Evolutionary conservation across 2,329 filamentous ascomycete genomes (phyloP).

Genomic region (Podosphaera leucotricha): DNA sequence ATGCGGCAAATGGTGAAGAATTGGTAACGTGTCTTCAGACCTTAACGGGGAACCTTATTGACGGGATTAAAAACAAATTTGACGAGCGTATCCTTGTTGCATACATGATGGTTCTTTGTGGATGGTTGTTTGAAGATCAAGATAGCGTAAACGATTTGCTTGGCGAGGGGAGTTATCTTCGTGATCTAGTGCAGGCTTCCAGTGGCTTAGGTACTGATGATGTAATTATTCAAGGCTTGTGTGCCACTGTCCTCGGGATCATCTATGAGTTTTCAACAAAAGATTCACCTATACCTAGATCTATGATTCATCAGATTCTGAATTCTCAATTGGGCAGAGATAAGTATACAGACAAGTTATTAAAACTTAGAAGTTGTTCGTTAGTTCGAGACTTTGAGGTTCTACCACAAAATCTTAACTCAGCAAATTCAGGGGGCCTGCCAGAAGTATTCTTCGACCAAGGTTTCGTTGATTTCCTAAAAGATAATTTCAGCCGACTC

Average conservation of each 20-base stretch:
- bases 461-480: conserved; percentile 78
- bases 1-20: conserved; percentile 74
- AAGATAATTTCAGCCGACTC: conserved; percentile 81
- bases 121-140: conserved; percentile 81
- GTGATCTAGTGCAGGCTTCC: conserved; percentile 56
- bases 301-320: conserved; percentile 59
- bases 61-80: conserved; percentile 49
- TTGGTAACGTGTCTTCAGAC: conserved; percentile 85
- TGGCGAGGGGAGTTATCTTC: conserved; percentile 76
- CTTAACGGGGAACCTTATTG: conserved; percentile 64
- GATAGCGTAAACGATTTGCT: conserved; percentile 85
- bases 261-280: conserved; percentile 96
- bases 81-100: conserved; percentile 62
- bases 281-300: conserved; percentile 71
- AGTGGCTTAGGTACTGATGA: conserved; percentile 33
- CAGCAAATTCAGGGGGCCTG: conserved; percentile 27
- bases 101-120: conserved; percentile 70
- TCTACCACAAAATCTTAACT: conserved; percentile 41
- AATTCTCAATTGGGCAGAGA: conserved; percentile 59
- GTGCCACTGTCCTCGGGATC: conserved; percentile 63
- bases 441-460: conserved; percentile 72
- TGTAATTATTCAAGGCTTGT: conserved; percentile 55
- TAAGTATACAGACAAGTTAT: conserved; percentile 63
- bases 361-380: conserved; percentile 52
- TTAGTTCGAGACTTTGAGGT: conserved; percentile 79